phyloP scores from a whole-genome alignment of 148 eudicot species.

The Dianthus caryophyllus region DNA sequence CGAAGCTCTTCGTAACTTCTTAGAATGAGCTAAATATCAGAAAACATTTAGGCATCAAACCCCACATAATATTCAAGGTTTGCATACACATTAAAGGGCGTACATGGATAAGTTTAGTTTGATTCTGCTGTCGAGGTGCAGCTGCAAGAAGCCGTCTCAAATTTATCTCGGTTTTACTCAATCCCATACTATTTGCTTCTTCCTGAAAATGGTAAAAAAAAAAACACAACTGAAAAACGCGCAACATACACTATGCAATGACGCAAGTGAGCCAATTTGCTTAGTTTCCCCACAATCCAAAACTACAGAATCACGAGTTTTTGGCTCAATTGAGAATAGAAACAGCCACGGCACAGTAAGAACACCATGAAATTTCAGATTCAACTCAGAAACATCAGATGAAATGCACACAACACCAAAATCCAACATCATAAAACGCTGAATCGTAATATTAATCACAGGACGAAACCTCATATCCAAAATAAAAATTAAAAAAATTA shows the following conservation, averaged over 20 bases:
- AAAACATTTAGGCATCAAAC: neutral
- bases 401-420: no score
- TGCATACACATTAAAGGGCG: conserved; percentile 11
- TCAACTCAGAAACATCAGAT: neutral
- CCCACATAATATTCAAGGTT: neutral
- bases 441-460: no score
- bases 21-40: neutral
- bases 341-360: no score
- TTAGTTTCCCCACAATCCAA: no score
- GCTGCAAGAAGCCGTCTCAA: conserved; percentile 70
- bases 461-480: no score
- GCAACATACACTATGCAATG: neutral
- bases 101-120: conserved; percentile 75
- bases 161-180: conserved; percentile 79
- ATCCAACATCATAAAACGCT: no score
- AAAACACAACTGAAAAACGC: neutral
- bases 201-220: conserved; percentile 10
- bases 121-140: conserved; percentile 75
- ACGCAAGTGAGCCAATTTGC: no score
- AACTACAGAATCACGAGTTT: no score
- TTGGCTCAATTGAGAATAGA: no score
- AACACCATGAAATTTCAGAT: no score
- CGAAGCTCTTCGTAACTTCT: neutral
- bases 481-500: no score
- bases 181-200: conserved; percentile 39